Evolutionary conservation across 1,139 yeast species (phyloP).

Genomic region (Sugiyamaella paludigena): DNA sequence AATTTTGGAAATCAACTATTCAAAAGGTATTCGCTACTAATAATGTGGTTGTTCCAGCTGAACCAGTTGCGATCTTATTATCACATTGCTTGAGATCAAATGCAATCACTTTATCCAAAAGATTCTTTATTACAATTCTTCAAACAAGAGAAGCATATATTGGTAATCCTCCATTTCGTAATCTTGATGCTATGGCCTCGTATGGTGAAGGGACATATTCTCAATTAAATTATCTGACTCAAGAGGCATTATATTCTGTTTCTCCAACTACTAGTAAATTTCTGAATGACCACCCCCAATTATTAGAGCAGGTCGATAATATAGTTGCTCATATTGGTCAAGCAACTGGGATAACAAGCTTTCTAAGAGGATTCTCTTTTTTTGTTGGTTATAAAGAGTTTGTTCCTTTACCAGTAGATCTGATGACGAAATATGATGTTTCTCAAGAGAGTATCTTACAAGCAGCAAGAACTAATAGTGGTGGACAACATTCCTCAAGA

Average conservation of each 20-base stretch:
- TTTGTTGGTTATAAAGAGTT: constrained; percentile 53
- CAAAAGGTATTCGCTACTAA: constrained; percentile 32
- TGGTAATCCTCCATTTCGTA: constrained; percentile 48
- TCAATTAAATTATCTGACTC: constrained; percentile 67
- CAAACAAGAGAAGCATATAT: constrained; percentile 56
- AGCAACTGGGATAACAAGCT: constrained; percentile 68
- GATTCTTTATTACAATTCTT: constrained; percentile 58
- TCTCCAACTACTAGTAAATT: constrained; percentile 57
- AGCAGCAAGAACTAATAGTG: constrained; percentile 3
- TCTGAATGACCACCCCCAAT: constrained; percentile 46
- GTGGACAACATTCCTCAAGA: background rate
- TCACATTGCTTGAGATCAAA: constrained; percentile 20
- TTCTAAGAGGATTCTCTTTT: constrained; percentile 60
- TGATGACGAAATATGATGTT: constrained; percentile 52
- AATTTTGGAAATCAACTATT: constrained; percentile 41
- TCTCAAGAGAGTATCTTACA: constrained; percentile 59
- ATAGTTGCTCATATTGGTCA: constrained; percentile 83
- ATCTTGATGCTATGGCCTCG: constrained; percentile 61
- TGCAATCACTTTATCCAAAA: constrained; percentile 47
- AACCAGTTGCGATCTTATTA: constrained; percentile 62
- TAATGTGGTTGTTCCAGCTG: constrained; percentile 39
- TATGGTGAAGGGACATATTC: constrained; percentile 82
- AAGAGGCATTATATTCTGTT: constrained; percentile 58
- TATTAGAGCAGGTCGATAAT: constrained; percentile 48
- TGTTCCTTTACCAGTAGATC: constrained; percentile 56